phyloP scores from a whole-genome alignment of 2,329 filamentous ascomycete genomes.

The Didymella sp. region DNA sequence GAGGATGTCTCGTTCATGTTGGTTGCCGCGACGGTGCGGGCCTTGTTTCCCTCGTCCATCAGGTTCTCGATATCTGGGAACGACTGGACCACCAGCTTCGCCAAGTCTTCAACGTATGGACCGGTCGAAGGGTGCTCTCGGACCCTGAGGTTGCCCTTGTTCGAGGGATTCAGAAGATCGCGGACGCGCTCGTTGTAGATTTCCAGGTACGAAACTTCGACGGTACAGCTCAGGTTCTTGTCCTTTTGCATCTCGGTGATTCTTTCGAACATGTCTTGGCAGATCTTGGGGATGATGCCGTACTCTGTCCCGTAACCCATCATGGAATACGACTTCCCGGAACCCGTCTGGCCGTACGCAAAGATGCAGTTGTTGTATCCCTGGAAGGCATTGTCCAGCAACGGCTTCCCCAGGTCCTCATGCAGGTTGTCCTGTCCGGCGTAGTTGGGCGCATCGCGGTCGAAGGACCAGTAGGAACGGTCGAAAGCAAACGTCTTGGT shows the following conservation, averaged over 20 bases:
- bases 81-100: constrained; percentile 90
- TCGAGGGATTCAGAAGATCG: constrained; percentile 92
- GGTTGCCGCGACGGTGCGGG: constrained; percentile 93
- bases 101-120: constrained; percentile 96
- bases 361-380: constrained; percentile 99
- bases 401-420: constrained; percentile 82
- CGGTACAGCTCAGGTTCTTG: constrained; percentile 82
- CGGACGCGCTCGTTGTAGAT: constrained; percentile 99
- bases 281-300: constrained; percentile 96
- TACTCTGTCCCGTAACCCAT: constrained; percentile 98
- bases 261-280: constrained; percentile 94
- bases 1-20: constrained; percentile 99
- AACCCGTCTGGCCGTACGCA: constrained; percentile 97
- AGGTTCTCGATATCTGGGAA: constrained; percentile 96
- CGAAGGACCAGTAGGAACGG: constrained; percentile 97
- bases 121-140: constrained; percentile 97
- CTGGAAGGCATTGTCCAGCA: constrained; percentile 96
- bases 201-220: constrained; percentile 97
- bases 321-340: constrained; percentile 99
- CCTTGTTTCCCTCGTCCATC: constrained; percentile 99
- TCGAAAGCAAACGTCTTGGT: constrained; percentile 94
- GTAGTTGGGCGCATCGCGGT: constrained; percentile 79
- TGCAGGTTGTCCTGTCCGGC: constrained; percentile 91
- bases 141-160: constrained; percentile 95
- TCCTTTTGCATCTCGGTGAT: constrained; percentile 77